A percentile compares a stretch with the other conserved stretches of the same genome.
Conservation (phyloP, 441 rosid genomes). For the Populus trichocarpa region DNA sequence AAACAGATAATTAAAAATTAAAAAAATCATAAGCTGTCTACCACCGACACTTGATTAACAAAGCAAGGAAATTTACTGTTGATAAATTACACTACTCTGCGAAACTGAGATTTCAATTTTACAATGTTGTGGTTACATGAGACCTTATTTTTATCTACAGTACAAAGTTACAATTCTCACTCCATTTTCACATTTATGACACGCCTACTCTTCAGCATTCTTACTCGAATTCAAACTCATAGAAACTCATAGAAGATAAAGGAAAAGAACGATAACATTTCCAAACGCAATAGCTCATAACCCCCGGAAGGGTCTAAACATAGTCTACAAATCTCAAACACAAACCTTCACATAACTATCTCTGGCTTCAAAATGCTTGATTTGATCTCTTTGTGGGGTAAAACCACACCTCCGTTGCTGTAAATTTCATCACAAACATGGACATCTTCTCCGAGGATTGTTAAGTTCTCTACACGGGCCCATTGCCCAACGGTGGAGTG, state of each 20-base stretch:
- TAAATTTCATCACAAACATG: slow-evolving; percentile 89
- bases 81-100: slow-evolving; percentile 18
- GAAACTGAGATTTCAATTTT: neutral
- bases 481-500: slow-evolving; percentile 94
- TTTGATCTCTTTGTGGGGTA: slow-evolving; percentile 95
- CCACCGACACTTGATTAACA: neutral
- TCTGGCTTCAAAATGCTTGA: slow-evolving; percentile 94
- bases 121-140: neutral
- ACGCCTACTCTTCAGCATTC: slow-evolving; percentile 13
- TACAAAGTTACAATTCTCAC: slow-evolving; percentile 24
- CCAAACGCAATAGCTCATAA: slow-evolving; percentile 6
- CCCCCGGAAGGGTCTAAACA: slow-evolving; percentile 1
- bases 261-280: slow-evolving; percentile 12
- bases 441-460: slow-evolving; percentile 89
- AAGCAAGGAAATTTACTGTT: slow-evolving; percentile 1
- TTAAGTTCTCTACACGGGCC: slow-evolving; percentile 94
- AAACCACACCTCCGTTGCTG: slow-evolving; percentile 90
- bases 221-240: slow-evolving; percentile 11
- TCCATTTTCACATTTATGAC: slow-evolving; percentile 11
- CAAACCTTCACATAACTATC: slow-evolving; percentile 70
- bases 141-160: slow-evolving; percentile 30
- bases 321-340: slow-evolving; percentile 9
- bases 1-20: too few species aligned
- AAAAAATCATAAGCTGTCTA: neutral
- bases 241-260: slow-evolving; percentile 3